Conservation (phyloP, 2,329 filamentous ascomycete species). For the Coniella vitis region DNA sequence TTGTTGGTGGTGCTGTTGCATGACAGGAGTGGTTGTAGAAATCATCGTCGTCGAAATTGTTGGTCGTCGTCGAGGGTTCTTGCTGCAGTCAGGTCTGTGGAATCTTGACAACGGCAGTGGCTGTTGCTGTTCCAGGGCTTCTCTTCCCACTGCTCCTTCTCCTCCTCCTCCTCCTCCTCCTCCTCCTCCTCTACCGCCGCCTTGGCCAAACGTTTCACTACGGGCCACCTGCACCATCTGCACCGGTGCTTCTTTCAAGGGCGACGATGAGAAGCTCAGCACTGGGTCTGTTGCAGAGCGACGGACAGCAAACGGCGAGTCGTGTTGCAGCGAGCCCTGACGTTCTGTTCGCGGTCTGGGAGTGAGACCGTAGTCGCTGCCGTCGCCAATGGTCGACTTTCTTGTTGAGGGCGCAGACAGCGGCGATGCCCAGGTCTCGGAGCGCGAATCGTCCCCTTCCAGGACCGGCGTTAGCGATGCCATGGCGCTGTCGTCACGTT, state of each 20-base stretch:
- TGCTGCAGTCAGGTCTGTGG: not conserved
- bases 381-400: conserved; percentile 5
- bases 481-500: not conserved
- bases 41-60: conserved; percentile 5
- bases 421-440: conserved; percentile 6
- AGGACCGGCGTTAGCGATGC: conserved; percentile 2
- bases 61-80: not conserved
- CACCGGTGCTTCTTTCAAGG: not conserved
- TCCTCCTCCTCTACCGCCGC: too few species aligned
- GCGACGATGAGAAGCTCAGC: not conserved
- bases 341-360: conserved; percentile 4
- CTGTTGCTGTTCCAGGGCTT: too few species aligned
- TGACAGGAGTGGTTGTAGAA: too few species aligned
- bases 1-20: too few species aligned
- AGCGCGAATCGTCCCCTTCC: conserved; percentile 10
- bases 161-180: too few species aligned
- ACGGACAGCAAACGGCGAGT: not conserved
- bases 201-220: not conserved
- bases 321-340: not conserved
- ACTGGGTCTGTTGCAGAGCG: not conserved
- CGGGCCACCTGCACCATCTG: not conserved
- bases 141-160: too few species aligned
- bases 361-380: conserved; percentile 2
- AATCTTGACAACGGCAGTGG: too few species aligned
- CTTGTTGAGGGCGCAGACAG: conserved; percentile 3